Percentiles rank a stretch among this genome's conserved stretches.
Evolutionary conservation across 108 stramenopile species (phyloP).

Genomic region (Cyclotella baltica): DNA sequence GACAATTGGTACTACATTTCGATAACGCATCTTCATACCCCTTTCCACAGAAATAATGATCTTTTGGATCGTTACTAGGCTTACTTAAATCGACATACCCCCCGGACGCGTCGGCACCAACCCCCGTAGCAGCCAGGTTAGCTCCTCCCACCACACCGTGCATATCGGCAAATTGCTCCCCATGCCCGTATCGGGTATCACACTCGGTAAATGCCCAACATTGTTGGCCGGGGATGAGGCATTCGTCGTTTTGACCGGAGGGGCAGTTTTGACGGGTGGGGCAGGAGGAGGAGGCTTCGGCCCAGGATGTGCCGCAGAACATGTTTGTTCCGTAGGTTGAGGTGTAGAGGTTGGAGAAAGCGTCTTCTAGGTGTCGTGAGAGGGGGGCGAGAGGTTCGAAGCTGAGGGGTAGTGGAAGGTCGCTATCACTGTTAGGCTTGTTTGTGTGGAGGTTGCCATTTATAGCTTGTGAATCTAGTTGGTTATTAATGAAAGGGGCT

Average conservation of each 20-base stretch:
- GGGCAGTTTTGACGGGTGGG: conserved; percentile 45
- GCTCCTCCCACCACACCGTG: conserved; percentile 36
- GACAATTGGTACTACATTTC: conserved; percentile 44
- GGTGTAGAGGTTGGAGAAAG: conserved; percentile 34
- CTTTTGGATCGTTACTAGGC: conserved; percentile 39
- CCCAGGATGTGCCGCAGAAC: conserved; percentile 52
- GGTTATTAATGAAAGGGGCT: no score
- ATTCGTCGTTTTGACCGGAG: conserved; percentile 45
- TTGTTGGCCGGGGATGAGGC: conserved; percentile 50
- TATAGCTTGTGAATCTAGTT: no score
- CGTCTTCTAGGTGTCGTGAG: conserved; percentile 42
- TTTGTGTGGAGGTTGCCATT: neutral
- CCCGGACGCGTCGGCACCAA: conserved; percentile 38
- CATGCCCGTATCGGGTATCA: conserved; percentile 46
- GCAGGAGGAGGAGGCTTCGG: conserved; percentile 51
- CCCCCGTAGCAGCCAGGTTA: conserved; percentile 39
- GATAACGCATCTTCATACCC: conserved; percentile 46
- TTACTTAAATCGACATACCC: conserved; percentile 51
- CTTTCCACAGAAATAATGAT: conserved; percentile 54
- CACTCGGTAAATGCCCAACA: conserved; percentile 59
- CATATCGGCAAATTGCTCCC: conserved; percentile 41
- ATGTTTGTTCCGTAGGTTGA: conserved; percentile 49
- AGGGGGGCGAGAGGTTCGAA: neutral
- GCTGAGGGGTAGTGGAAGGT: neutral
- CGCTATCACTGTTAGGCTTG: neutral